phyloP scores from a whole-genome alignment of 2,329 filamentous ascomycete species.

The Hypoxylon sp. region DNA sequence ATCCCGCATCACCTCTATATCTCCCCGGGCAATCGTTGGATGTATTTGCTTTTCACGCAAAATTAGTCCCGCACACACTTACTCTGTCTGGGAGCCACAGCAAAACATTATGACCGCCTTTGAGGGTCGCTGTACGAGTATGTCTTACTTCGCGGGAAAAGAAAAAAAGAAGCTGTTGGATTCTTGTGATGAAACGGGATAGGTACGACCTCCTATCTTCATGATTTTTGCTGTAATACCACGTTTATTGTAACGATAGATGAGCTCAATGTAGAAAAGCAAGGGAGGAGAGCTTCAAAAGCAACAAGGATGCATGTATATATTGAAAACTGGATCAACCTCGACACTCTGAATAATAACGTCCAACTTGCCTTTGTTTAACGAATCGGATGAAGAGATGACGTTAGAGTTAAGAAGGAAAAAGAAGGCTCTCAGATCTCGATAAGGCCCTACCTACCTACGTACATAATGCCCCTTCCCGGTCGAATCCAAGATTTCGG shows the following conservation, averaged over 20 bases:
- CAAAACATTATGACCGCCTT: neutral
- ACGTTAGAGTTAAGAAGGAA: slow-evolving; percentile 10
- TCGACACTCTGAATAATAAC: neutral
- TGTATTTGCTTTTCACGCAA: neutral
- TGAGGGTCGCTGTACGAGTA: neutral
- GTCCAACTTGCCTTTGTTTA: neutral
- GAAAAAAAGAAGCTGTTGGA: neutral
- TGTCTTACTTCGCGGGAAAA: neutral
- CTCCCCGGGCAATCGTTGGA: neutral
- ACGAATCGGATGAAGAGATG: slow-evolving; percentile 5
- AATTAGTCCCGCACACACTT: neutral
- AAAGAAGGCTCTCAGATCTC: slow-evolving; percentile 17
- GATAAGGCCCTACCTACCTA: slow-evolving; percentile 1
- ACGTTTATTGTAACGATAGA: neutral
- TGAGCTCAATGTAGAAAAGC: neutral
- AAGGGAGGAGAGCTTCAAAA: neutral
- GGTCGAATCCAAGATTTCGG: slow-evolving; percentile 34
- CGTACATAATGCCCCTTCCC: slow-evolving; percentile 32
- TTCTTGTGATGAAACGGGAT: neutral
- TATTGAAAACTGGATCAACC: neutral
- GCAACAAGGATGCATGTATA: neutral
- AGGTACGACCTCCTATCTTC: neutral
- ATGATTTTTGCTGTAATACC: neutral
- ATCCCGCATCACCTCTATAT: neutral
- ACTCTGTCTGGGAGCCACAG: neutral